Evolutionary conservation across 352 stramenopile species (phyloP).

Genomic region (Pythium aquatile): DNA sequence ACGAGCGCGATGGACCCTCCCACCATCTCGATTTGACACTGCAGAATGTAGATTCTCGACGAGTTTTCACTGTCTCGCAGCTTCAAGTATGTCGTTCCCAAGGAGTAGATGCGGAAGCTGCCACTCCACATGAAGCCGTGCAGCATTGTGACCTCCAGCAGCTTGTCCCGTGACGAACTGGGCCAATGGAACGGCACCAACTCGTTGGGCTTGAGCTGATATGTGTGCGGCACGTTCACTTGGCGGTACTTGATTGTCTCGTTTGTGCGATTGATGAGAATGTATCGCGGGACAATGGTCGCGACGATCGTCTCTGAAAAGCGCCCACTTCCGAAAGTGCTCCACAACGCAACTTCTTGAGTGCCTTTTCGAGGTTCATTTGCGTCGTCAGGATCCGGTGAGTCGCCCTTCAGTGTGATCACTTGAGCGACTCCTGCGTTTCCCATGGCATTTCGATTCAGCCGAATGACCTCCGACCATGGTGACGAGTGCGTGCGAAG

Average conservation of each 20-base stretch:
- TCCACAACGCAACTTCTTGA: slow-evolving; percentile 85
- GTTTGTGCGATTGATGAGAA: slow-evolving; percentile 85
- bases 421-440: slow-evolving; percentile 87
- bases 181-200: slow-evolving; percentile 85
- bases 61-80: slow-evolving; percentile 65
- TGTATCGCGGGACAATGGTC: slow-evolving; percentile 83
- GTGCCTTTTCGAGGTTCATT: slow-evolving; percentile 65
- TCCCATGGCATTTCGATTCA: slow-evolving; percentile 87
- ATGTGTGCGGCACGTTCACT: slow-evolving; percentile 70
- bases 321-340: slow-evolving; percentile 73
- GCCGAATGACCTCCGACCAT: slow-evolving; percentile 83
- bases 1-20: slow-evolving; percentile 82
- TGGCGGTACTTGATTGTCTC: slow-evolving; percentile 86
- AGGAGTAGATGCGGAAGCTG: slow-evolving; percentile 83
- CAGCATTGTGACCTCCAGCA: slow-evolving; percentile 83
- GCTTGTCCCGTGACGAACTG: slow-evolving; percentile 68
- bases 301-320: slow-evolving; percentile 87
- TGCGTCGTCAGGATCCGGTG: slow-evolving; percentile 50
- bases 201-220: slow-evolving; percentile 69
- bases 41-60: slow-evolving; percentile 85
- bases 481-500: slow-evolving; percentile 72
- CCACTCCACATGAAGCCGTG: slow-evolving; percentile 83
- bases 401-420: slow-evolving; percentile 78
- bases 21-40: slow-evolving; percentile 86
- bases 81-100: slow-evolving; percentile 87